Evolutionary conservation across 768 basidiomycete species (phyloP), one percentile per base, ranked within the genome.

Genomic region (Termitomyces sp.): DNA sequence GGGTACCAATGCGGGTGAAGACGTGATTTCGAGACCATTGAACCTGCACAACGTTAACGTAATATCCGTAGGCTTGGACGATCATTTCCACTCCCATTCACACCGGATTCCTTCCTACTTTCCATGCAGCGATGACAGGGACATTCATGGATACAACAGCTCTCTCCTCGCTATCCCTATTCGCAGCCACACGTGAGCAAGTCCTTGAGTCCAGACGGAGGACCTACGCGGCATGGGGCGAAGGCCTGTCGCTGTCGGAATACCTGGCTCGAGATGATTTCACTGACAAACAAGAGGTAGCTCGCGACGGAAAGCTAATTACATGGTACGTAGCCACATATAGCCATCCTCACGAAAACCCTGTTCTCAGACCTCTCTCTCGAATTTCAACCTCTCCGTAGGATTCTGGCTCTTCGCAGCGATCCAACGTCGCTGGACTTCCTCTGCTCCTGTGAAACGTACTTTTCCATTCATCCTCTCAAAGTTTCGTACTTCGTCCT

Each of bases 401-500:
- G 85, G 85, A 79, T 87, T 8, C 70, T 87, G 14, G 82, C 78
- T 33, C 79, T 78, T 1, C 71, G 83, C 47, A 70, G 73, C 48
- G 66, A 81, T 54, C 78, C 83, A 0, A 66, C 69, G 5, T 77
- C 81, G 2, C 59, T 84, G 4, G 75, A 82, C 50, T 86, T 85
- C 63, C 65, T 80, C 63, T 84, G 78, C 62, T 76, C 84, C 19
- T 85, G 84, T 62, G 79, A 83, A 71, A 85, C 82, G 86, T 86
- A 62, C 62, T 77, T 72, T 3, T 21, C 23, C 28, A 26, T 31
- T n/a, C 41, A 44, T 54, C 30, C 26, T 0, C 5, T 38, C 23
- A 50, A 38, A 7, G 3, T 51, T 26, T 33, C 35, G 31, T 53
- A n/a, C 28, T 19, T 33, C 10, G n/a, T 37, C n/a, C 45, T 54